Percentiles rank a stretch among this genome's conserved stretches.
Evolutionary conservation across 768 basidiomycete genomes (phyloP).

Genomic region (Tricholoma flavovirens): DNA sequence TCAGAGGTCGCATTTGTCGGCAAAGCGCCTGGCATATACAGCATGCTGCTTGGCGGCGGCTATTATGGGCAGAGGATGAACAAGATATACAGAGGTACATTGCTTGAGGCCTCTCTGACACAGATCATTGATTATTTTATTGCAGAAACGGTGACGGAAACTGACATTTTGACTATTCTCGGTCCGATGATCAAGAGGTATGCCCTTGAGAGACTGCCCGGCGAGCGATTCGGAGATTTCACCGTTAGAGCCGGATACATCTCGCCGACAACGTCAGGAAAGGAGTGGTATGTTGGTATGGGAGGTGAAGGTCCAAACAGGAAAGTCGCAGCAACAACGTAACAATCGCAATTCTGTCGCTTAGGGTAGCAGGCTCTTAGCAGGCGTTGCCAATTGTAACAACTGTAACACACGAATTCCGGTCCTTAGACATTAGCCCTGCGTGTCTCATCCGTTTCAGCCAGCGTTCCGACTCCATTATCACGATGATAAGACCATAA

Average conservation of each 20-base stretch:
- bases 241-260: slow-evolving; percentile 91
- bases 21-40: slow-evolving; percentile 88
- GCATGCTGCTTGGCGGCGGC: slow-evolving; percentile 94
- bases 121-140: not conserved
- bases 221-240: slow-evolving; percentile 94
- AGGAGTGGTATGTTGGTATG: slow-evolving; percentile 79
- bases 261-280: slow-evolving; percentile 76
- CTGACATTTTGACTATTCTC: slow-evolving; percentile 86
- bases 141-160: slow-evolving; percentile 80
- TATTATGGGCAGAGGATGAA: slow-evolving; percentile 93
- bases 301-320: slow-evolving; percentile 68
- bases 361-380: too few relatives aligned
- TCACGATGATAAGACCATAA: too few relatives aligned
- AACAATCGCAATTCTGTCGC: not conserved
- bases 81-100: slow-evolving; percentile 85
- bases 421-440: too few relatives aligned
- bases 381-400: too few relatives aligned
- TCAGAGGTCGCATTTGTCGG: slow-evolving; percentile 94
- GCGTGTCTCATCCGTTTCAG: too few relatives aligned
- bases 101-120: not conserved
- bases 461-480: too few relatives aligned
- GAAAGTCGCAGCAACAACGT: slow-evolving; percentile 20
- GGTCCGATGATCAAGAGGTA: slow-evolving; percentile 92
- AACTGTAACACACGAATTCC: too few relatives aligned
- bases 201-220: slow-evolving; percentile 78